phyloP scores from a whole-genome alignment of 345 rosid genomes.

The Toxicodendron radicans region DNA sequence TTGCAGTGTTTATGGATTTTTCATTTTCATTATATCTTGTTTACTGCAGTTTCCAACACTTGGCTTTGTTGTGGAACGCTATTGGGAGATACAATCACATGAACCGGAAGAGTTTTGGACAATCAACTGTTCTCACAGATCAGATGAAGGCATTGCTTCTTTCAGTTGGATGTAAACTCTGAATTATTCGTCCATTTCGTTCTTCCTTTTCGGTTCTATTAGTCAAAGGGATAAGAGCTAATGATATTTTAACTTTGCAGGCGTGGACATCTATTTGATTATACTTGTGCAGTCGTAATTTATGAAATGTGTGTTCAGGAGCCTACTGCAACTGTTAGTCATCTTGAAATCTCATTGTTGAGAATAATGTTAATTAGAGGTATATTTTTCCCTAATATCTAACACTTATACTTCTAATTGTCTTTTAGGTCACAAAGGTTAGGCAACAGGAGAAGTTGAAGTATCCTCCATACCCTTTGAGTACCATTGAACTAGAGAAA shows the following conservation, averaged over 20 bases:
- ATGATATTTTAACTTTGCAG: conserved; percentile 43
- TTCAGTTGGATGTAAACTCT: conserved; percentile 81
- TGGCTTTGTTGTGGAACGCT: conserved; percentile 93
- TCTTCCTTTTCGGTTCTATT: conserved; percentile 17
- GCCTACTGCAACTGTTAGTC: conserved; percentile 83
- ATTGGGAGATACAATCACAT: conserved; percentile 96
- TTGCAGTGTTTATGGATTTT: conserved; percentile 17
- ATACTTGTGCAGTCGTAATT: conserved; percentile 66
- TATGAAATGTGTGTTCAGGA: conserved; percentile 95
- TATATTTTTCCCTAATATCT: conserved; percentile 12
- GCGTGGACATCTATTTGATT: conserved; percentile 95
- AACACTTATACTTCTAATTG: conserved; percentile 16
- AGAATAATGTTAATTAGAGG: conserved; percentile 17
- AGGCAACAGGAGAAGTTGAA: conserved; percentile 73
- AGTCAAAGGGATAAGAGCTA: conserved; percentile 12
- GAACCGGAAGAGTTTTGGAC: conserved; percentile 97
- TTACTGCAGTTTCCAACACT: conserved; percentile 84
- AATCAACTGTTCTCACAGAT: conserved; percentile 79
- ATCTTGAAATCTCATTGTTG: conserved; percentile 20
- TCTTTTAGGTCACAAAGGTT: conserved; percentile 73
- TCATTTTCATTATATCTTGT: conserved; percentile 20
- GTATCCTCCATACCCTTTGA: conserved; percentile 93
- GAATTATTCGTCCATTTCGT: conserved; percentile 6
- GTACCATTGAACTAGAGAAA: conserved; percentile 92
- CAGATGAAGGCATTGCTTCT: conserved; percentile 72